These are phyloP conservation scores for Exsudoporus frostii DNA, from an alignment of 768 basidiomycete genomes.

Conservation along the genomic window DNA sequence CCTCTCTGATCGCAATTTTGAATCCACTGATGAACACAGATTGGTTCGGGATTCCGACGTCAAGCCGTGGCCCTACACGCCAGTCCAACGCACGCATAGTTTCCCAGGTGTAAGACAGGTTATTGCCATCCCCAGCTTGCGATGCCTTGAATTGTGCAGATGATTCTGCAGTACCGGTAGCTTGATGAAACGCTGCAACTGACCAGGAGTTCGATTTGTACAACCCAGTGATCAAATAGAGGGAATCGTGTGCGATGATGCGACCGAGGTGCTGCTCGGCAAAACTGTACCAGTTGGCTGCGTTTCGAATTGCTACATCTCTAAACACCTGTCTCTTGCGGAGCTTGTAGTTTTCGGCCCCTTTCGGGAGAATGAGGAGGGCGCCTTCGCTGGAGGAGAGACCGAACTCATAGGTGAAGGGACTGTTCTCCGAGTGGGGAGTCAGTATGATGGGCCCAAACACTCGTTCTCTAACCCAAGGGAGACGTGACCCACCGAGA, in stretches of 20 bases:
- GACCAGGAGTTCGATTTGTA: slow-evolving; percentile 23
- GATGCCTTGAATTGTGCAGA: slow-evolving; percentile 18
- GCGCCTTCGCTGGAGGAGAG: slow-evolving; percentile 26
- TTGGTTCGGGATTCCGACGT: slow-evolving; percentile 12
- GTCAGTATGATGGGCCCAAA: not conserved
- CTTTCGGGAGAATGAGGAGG: slow-evolving; percentile 31
- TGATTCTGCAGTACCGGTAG: not conserved
- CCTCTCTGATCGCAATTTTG: slow-evolving; percentile 14
- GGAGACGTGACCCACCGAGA: not conserved
- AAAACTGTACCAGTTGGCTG: slow-evolving; percentile 27
- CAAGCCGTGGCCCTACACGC: slow-evolving; percentile 7
- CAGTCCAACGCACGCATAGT: slow-evolving; percentile 9
- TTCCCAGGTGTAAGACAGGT: slow-evolving; percentile 15
- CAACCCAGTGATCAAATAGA: slow-evolving; percentile 27
- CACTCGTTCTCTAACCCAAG: not conserved
- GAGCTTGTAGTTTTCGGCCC: slow-evolving; percentile 18
- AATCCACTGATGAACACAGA: slow-evolving; percentile 23
- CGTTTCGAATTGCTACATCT: slow-evolving; percentile 21
- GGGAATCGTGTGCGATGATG: slow-evolving; percentile 17
- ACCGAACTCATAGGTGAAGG: slow-evolving; percentile 3
- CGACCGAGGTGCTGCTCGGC: slow-evolving; percentile 15
- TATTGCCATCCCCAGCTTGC: not conserved
- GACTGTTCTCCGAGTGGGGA: not conserved
- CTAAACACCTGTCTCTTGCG: slow-evolving; percentile 20
- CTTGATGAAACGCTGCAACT: slow-evolving; percentile 17